These are phyloP conservation scores for Exophiala dermatitidis DNA, from an alignment of 2,329 filamentous ascomycete species.

Conservation along the genomic window DNA sequence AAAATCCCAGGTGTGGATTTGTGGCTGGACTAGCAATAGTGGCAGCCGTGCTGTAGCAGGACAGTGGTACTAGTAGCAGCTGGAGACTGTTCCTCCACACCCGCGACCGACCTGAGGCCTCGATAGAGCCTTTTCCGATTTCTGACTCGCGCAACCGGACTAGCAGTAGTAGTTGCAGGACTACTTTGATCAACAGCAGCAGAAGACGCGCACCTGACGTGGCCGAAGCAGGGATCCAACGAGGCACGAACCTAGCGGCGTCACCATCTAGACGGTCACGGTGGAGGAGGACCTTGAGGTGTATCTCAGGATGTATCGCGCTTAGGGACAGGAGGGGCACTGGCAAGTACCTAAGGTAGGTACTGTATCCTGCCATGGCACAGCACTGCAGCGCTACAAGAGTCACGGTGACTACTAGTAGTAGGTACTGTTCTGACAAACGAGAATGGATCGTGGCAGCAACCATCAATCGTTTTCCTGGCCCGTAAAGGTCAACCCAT, in stretches of 20 bases:
- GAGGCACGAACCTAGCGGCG: conserved; percentile 23
- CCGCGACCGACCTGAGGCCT: neutral
- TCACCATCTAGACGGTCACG: conserved; percentile 14
- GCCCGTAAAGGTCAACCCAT: no score
- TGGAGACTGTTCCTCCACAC: neutral
- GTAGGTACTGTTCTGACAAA: no score
- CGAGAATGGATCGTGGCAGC: no score
- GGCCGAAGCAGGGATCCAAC: conserved; percentile 2
- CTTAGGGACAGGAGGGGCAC: conserved; percentile 3
- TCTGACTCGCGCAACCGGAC: neutral
- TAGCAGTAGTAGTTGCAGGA: neutral
- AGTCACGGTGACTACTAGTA: no score
- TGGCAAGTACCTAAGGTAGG: neutral
- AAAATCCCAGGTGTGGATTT: neutral
- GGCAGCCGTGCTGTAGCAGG: no score
- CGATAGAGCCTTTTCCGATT: neutral
- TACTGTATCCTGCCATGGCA: no score
- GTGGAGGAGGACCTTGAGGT: conserved; percentile 9
- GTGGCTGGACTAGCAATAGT: no score
- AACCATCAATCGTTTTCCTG: no score
- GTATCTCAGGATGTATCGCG: neutral
- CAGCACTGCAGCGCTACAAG: no score
- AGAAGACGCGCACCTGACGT: neutral
- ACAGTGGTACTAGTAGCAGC: neutral
- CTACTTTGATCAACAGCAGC: neutral